Evolutionary conservation across 1,284 basidiomycete genomes (phyloP).

Genomic region (Boletellus sp.): DNA sequence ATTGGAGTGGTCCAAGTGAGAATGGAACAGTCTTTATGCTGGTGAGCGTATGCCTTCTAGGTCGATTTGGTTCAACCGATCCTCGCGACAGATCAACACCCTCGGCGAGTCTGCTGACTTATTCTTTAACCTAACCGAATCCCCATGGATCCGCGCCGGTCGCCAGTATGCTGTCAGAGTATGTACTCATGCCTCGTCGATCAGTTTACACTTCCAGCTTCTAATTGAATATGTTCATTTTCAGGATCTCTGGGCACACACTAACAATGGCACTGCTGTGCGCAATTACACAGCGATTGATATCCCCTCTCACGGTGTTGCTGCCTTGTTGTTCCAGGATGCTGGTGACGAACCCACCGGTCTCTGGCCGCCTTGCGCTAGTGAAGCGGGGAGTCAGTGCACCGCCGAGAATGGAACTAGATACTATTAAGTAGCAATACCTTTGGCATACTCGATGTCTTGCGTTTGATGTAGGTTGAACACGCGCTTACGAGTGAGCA

Average conservation of each 20-base stretch:
- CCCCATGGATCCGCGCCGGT: slow-evolving; percentile 67
- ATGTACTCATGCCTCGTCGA: slow-evolving; percentile 5
- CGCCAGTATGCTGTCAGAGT: slow-evolving; percentile 60
- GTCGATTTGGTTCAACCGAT: neutral
- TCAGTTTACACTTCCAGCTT: neutral
- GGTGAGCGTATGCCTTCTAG: slow-evolving; percentile 29
- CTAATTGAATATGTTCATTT: neutral
- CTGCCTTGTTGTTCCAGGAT: slow-evolving; percentile 60
- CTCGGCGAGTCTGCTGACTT: slow-evolving; percentile 52
- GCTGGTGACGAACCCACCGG: slow-evolving; percentile 63
- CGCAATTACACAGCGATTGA: slow-evolving; percentile 54
- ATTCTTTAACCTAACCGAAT: slow-evolving; percentile 62
- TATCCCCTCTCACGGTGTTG: slow-evolving; percentile 63
- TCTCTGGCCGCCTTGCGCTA: slow-evolving; percentile 42
- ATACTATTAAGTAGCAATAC: slow-evolving; percentile 17
- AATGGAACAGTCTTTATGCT: slow-evolving; percentile 57
- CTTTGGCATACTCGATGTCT: neutral
- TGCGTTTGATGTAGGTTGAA: no score
- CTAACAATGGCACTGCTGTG: slow-evolving; percentile 61
- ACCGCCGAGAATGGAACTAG: slow-evolving; percentile 30
- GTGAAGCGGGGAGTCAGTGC: slow-evolving; percentile 24
- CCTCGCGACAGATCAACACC: slow-evolving; percentile 42
- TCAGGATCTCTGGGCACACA: slow-evolving; percentile 68
- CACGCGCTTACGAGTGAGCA: no score
- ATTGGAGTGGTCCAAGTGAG: slow-evolving; percentile 54